A percentile compares a stretch with the other conserved stretches of the same genome.
Evolutionary conservation across 108 stramenopile species (phyloP).

Genomic region (Cyclotella baltica): DNA sequence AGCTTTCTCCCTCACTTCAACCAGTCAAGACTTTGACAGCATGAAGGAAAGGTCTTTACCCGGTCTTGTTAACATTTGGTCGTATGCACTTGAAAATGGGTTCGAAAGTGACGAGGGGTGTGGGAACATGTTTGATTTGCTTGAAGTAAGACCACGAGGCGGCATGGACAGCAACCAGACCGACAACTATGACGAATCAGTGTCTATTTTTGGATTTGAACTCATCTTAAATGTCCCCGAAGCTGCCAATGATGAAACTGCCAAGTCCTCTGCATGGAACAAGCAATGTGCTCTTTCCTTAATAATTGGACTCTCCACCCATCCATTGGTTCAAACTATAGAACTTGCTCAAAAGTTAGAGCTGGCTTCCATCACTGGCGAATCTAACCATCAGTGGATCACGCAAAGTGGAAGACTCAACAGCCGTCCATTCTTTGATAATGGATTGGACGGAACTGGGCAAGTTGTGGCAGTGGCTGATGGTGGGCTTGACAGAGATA

Average conservation of each 20-base stretch:
- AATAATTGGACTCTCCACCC: constrained; percentile 40
- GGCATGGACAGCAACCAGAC: background rate
- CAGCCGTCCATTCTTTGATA: constrained; percentile 48
- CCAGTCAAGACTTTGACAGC: background rate
- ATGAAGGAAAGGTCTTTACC: background rate
- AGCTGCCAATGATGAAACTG: constrained; percentile 3
- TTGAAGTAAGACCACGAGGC: constrained; percentile 28
- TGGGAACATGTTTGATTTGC: constrained; percentile 35
- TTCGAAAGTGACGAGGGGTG: constrained; percentile 42
- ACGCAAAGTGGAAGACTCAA: constrained; percentile 42
- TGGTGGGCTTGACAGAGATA: constrained; percentile 58
- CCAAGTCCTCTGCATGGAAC: constrained; percentile 39
- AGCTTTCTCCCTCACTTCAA: constrained; percentile 48
- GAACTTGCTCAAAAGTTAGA: constrained; percentile 33
- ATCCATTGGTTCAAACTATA: constrained; percentile 38
- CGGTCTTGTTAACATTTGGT: constrained; percentile 27
- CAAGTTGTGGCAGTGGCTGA: constrained; percentile 62
- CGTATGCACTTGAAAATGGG: constrained; percentile 32
- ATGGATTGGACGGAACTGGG: constrained; percentile 54
- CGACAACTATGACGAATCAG: background rate
- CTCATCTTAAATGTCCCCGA: constrained; percentile 30
- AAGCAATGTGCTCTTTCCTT: constrained; percentile 48
- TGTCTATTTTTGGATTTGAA: constrained; percentile 25
- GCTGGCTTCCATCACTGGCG: constrained; percentile 30
- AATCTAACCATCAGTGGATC: constrained; percentile 50